A percentile compares a stretch with the other conserved stretches of the same genome.
These are phyloP conservation scores for Logfia minima DNA, from an alignment of 129 eudicot genomes.

Conservation along the genomic window DNA sequence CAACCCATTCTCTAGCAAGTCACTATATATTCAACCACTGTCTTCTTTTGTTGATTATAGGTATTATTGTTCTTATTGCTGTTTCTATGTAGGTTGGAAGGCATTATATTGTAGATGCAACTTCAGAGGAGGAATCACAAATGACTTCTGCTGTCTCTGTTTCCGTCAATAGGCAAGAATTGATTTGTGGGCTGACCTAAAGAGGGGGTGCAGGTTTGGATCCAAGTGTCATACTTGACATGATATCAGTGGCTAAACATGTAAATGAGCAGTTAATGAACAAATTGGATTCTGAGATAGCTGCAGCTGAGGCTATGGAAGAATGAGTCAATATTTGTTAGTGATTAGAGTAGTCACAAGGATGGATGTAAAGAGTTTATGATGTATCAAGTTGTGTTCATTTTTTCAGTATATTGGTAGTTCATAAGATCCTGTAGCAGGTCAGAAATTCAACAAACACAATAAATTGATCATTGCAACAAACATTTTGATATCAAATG, in stretches of 20 bases:
- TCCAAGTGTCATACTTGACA: slow-evolving; percentile 77
- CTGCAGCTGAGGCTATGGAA: slow-evolving; percentile 86
- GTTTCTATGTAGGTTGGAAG: slow-evolving; percentile 61
- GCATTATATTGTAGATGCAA: slow-evolving; percentile 91
- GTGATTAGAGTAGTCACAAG: slow-evolving; percentile 11
- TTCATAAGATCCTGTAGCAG: not conserved
- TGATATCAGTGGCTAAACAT: slow-evolving; percentile 82
- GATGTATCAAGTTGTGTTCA: slow-evolving; percentile 40
- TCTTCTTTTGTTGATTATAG: not conserved
- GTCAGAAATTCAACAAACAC: not conserved
- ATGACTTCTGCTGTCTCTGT: slow-evolving; percentile 86
- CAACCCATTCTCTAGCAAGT: no score
- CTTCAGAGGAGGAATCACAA: slow-evolving; percentile 91
- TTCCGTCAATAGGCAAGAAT: slow-evolving; percentile 70
- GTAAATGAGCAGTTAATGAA: slow-evolving; percentile 75
- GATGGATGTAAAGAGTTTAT: slow-evolving; percentile 19
- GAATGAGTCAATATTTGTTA: slow-evolving; percentile 41
- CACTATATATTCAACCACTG: not conserved
- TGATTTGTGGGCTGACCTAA: slow-evolving; percentile 77
- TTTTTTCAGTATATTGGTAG: slow-evolving; percentile 32
- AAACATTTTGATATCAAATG: not conserved
- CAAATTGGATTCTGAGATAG: slow-evolving; percentile 83
- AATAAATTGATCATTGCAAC: not conserved
- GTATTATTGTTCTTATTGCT: not conserved
- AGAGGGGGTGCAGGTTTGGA: slow-evolving; percentile 89